Conservation (phyloP, 495 filamentous ascomycete genomes). For the Penicillium desertorum region DNA sequence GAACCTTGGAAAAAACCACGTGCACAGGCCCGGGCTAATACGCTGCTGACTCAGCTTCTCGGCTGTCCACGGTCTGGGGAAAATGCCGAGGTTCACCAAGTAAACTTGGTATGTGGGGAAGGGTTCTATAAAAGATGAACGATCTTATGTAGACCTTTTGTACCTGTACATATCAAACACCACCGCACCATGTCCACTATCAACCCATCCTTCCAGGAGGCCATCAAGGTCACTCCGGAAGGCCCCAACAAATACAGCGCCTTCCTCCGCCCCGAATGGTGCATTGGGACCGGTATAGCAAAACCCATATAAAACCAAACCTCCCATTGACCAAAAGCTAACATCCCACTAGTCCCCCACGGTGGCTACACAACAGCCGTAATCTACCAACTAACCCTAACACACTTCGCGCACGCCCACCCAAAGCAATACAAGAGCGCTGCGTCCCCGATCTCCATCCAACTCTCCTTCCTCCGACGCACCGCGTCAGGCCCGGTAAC, state of each 20-base stretch:
- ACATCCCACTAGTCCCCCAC: slow-evolving; percentile 63
- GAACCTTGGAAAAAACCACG: not conserved
- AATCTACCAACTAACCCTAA: slow-evolving; percentile 58
- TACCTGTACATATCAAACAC: not conserved
- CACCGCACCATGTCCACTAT: slow-evolving; percentile 17
- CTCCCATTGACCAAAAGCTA: not conserved
- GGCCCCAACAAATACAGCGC: slow-evolving; percentile 61
- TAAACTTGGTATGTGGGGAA: not conserved
- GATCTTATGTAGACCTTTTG: not conserved
- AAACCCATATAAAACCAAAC: not conserved
- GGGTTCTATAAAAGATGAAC: not conserved
- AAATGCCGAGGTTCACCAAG: slow-evolving; percentile 11
- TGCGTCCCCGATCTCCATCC: slow-evolving; percentile 58
- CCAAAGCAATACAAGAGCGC: slow-evolving; percentile 57
- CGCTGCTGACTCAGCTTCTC: not conserved
- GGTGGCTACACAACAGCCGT: slow-evolving; percentile 73
- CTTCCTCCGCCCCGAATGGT: slow-evolving; percentile 61
- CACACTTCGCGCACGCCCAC: slow-evolving; percentile 66
- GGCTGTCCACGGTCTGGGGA: slow-evolving; percentile 1
- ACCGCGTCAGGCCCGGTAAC: slow-evolving; percentile 61
- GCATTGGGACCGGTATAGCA: slow-evolving; percentile 63
- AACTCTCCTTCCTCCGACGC: slow-evolving; percentile 71
- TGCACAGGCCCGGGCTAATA: not conserved
- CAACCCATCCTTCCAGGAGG: slow-evolving; percentile 54
- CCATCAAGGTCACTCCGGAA: slow-evolving; percentile 54